Evolutionary conservation across 2,329 filamentous ascomycete genomes (phyloP), one percentile per base, ranked within the genome.

Genomic region (Samsoniella hepiali): DNA sequence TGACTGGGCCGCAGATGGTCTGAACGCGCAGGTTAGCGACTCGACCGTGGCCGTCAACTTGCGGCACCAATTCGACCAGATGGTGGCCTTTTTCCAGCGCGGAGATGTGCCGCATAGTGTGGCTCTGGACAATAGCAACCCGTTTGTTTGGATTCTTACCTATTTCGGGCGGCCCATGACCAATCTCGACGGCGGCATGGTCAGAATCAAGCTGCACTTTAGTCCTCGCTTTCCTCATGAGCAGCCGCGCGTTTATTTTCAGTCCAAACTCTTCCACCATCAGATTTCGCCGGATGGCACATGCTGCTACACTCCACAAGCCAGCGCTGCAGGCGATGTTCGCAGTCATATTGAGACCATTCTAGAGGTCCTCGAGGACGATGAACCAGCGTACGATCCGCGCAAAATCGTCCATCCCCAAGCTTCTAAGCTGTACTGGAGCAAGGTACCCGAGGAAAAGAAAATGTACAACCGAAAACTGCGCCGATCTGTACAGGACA

Each of bases 131-230:
- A 82, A 95, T 67, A 85, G 82, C 45, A 98, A 97, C 70, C 93
- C 94, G 0, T 97, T 97, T 71, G 82, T 94, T 27, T 98, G 95
- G 95, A 76, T 84, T 27, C 74, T 98, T 65, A 95, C 91, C 1
- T 93, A 97, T 73, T 96, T 97, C 72, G 95, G 95, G 32, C 86
- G 89, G 62, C 91, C 93, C 0, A 96, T 95, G 89, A 96, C 93
- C 6, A 93, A 96, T 68, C 84, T 98, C 2, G 94, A 98, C 69
- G 94, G 93, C 17, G 93, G 94, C 2, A 84, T 98, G 65, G 94
- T 98, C 78, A 86, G 86, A 65, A 89, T 97, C 74, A 89, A 83
- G 69, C 81, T 98, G 62, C 82, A 82, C 70, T 88, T 98, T 70
- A 96, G 92, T 69, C 88, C 91, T 6, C 85, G 87, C 6, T 98